These are phyloP conservation scores for Chenopodium formosanum DNA, from an alignment of 148 eudicot genomes.

Conservation along the genomic window DNA sequence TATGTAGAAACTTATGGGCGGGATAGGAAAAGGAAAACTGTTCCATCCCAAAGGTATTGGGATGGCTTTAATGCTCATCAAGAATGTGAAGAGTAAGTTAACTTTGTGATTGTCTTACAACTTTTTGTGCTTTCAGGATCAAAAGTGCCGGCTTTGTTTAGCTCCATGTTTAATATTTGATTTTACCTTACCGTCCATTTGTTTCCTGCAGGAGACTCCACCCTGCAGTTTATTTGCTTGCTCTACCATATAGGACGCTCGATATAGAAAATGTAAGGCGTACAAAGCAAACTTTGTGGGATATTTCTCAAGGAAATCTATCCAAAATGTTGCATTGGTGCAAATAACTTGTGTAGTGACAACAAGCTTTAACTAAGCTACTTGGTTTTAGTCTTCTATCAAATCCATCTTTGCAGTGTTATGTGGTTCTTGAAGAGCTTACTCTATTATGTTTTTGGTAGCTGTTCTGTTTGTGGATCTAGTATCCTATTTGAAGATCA, in stretches of 20 bases:
- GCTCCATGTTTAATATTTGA: neutral
- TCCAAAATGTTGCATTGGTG: conserved; percentile 56
- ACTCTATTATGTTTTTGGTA: neutral
- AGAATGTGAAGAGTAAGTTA: conserved; percentile 65
- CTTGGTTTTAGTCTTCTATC: conserved; percentile 8
- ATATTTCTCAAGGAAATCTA: conserved; percentile 46
- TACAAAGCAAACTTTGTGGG: conserved; percentile 43
- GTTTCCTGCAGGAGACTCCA: conserved; percentile 73
- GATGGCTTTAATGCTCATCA: conserved; percentile 55
- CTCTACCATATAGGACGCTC: conserved; percentile 88
- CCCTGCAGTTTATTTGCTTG: conserved; percentile 90
- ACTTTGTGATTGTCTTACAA: neutral
- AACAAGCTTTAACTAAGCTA: neutral
- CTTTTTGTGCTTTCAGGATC: neutral
- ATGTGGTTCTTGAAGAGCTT: neutral
- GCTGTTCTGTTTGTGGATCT: neutral
- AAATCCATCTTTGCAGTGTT: neutral
- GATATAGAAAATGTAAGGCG: conserved; percentile 72
- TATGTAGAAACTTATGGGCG: conserved; percentile 88
- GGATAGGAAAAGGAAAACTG: conserved; percentile 62
- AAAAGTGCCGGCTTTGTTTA: neutral
- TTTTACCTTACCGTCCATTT: conserved; percentile 15
- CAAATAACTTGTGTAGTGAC: conserved; percentile 50
- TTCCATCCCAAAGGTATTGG: conserved; percentile 79
- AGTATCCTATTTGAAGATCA: neutral